Base-by-base conservation (phyloP, 2,329 filamentous ascomycete genomes). In the Aspergillus novoparasiticus region DNA sequence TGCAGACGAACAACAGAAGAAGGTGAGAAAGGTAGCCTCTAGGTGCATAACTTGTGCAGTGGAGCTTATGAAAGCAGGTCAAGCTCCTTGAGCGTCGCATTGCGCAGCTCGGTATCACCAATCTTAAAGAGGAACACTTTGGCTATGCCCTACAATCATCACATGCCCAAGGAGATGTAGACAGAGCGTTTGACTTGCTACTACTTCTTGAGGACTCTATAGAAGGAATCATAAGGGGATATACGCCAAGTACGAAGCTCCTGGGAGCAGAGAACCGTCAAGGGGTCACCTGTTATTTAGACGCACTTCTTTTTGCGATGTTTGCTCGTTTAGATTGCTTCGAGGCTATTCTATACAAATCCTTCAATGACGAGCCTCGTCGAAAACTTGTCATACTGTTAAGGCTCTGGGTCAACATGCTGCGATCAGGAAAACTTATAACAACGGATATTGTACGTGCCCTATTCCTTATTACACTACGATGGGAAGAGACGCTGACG, bases 261-360 rank as follows among this genome's bases (percentile, higher is more conserved):
- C 81, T 92, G 5, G 95, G 95, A 8, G 94, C 95, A 14, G 90
- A 92, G 70, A 99, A 99, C 73, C 85, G 93, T 55, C 85, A 90
- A 51, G 87, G 87, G 55, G 93, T 97, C 41, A 98, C 94, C n/a
- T 99, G 95, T 80, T 98, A 96, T 75, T 83, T 98, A 19, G 95
- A 98, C 76, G 86, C 94, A 0, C 81, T 98, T 26, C 85, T 99
- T 1, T 98, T 97, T 75, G 91, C 94, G 76, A 97, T 99, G 93
- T 98, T 98, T 75, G 91, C 92, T 21, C 89, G 92, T 64, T 84
- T 97, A 43, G 90, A 93, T 68, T 94, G 91, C 67, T 99, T 97
- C 75, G 94, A 98, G 77, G 92, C 91, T 56, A 96, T 98, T 84
- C 83, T 97, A 39, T 94, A 92, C 75, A 90, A 90, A 62, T 88